These are phyloP conservation scores for Echinosophora koreensis DNA, from an alignment of 306 rosid species.

Conservation along the genomic window DNA sequence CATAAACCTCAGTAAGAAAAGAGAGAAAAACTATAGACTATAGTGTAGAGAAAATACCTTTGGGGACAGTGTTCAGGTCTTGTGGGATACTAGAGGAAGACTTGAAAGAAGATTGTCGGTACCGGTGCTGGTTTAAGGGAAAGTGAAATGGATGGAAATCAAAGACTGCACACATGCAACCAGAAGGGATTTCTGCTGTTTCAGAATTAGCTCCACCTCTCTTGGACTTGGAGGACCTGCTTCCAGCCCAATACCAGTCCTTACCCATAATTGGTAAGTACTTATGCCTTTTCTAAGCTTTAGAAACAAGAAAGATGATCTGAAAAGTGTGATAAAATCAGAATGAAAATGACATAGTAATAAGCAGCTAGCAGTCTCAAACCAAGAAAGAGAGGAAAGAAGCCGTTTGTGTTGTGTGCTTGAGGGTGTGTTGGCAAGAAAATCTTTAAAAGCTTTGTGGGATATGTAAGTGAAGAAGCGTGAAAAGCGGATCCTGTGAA, in stretches of 20 bases:
- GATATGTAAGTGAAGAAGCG: slow-evolving; percentile 60
- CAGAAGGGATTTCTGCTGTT: slow-evolving; percentile 58
- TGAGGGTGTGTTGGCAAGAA: slow-evolving; percentile 4
- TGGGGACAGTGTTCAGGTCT: slow-evolving; percentile 50
- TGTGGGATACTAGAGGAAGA: slow-evolving; percentile 42
- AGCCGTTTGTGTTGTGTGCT: slow-evolving; percentile 20
- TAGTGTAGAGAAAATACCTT: slow-evolving; percentile 53
- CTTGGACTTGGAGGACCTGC: slow-evolving; percentile 57
- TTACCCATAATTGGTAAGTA: slow-evolving; percentile 66
- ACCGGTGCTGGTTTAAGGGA: slow-evolving; percentile 54
- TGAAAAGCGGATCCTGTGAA: slow-evolving; percentile 77
- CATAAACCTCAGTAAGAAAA: slow-evolving; percentile 20
- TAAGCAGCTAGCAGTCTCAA: slow-evolving; percentile 33
- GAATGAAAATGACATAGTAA: slow-evolving; percentile 57
- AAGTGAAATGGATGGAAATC: slow-evolving; percentile 80
- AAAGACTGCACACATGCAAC: slow-evolving; percentile 89
- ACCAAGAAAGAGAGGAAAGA: slow-evolving; percentile 3
- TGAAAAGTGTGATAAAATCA: slow-evolving; percentile 39
- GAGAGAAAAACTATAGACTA: background rate
- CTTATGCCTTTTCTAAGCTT: background rate
- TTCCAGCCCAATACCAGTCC: slow-evolving; percentile 68
- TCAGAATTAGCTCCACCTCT: slow-evolving; percentile 48
- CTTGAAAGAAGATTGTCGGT: slow-evolving; percentile 45
- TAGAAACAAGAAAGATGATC: slow-evolving; percentile 34
- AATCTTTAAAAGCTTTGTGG: slow-evolving; percentile 36